A percentile compares a stretch with the other conserved stretches of the same genome.
Evolutionary conservation across 768 basidiomycete species (phyloP).

Genomic region (Fibroporia radiculosa): DNA sequence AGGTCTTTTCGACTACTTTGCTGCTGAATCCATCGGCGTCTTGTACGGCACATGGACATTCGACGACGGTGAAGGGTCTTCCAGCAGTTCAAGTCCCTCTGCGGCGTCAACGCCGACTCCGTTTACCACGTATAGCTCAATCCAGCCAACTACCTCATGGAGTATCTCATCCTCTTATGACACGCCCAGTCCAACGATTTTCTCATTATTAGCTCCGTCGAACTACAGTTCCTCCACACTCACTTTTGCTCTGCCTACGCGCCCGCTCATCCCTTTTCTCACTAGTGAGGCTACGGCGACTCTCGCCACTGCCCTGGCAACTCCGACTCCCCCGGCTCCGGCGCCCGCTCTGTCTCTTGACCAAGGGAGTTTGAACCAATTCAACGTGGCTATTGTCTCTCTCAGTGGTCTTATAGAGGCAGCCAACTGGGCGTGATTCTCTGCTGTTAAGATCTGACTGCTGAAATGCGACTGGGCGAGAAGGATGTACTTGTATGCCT

Average conservation of each 20-base stretch:
- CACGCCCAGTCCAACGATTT: constrained; percentile 7
- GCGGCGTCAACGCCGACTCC: constrained; percentile 3
- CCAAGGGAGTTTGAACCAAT: constrained; percentile 13
- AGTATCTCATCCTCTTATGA: constrained; percentile 6
- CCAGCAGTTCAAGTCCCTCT: constrained; percentile 5
- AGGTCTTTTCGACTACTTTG: constrained; percentile 62
- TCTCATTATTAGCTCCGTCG: constrained; percentile 5
- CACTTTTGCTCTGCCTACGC: constrained; percentile 3
- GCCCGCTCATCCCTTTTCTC: too few relatives aligned
- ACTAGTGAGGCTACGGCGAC: constrained; percentile 6
- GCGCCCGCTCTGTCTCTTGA: constrained; percentile 9
- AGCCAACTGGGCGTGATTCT: neutral
- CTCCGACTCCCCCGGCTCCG: constrained; percentile 5
- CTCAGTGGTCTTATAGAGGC: constrained; percentile 11
- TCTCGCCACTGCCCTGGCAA: constrained; percentile 5
- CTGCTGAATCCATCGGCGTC: constrained; percentile 36
- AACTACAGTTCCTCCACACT: constrained; percentile 4
- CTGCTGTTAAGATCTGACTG: too few relatives aligned
- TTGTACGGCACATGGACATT: constrained; percentile 57
- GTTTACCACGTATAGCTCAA: neutral
- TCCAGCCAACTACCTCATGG: constrained; percentile 6
- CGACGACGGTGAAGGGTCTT: constrained; percentile 20
- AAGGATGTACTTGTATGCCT: too few relatives aligned
- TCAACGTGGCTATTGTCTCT: constrained; percentile 16
- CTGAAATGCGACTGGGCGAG: too few relatives aligned